Conservation (phyloP, 2,329 filamentous ascomycete species). For the Volutella citrinella region DNA sequence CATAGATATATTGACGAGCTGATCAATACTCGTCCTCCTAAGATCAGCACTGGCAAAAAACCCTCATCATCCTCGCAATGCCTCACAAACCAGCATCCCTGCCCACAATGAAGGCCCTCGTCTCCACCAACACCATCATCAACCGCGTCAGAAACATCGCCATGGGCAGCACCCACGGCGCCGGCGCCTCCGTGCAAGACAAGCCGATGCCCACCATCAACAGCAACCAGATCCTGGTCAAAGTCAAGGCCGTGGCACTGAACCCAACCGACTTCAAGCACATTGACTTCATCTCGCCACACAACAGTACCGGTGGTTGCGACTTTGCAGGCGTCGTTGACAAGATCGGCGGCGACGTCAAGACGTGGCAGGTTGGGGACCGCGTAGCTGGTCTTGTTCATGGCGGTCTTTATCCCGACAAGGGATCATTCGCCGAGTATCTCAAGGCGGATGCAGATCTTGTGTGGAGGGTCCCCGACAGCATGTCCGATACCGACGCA, state of each 20-base stretch:
- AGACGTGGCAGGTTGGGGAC: slow-evolving; percentile 17
- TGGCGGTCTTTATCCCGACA: slow-evolving; percentile 20
- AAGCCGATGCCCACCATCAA: slow-evolving; percentile 9
- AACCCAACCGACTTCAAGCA: slow-evolving; percentile 32
- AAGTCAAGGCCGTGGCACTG: slow-evolving; percentile 28
- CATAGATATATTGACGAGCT: no score
- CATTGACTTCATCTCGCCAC: slow-evolving; percentile 26
- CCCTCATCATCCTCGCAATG: no score
- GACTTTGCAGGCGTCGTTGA: slow-evolving; percentile 31
- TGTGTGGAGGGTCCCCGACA: slow-evolving; percentile 21
- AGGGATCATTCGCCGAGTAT: slow-evolving; percentile 28
- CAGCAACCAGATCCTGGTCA: slow-evolving; percentile 24
- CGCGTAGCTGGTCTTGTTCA: slow-evolving; percentile 23
- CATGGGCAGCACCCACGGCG: no score
- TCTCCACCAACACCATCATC: no score
- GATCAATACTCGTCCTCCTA: no score
- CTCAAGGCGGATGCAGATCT: slow-evolving; percentile 20
- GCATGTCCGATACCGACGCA: slow-evolving; percentile 17
- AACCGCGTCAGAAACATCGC: no score
- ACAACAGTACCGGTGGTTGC: slow-evolving; percentile 25
- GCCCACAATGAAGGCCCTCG: no score
- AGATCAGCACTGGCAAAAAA: no score
- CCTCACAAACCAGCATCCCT: no score
- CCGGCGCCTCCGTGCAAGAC: no score
- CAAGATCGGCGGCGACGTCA: slow-evolving; percentile 20